Evolutionary conservation across 2,329 filamentous ascomycete species (phyloP), one percentile per base, ranked within the genome.

Genomic region (Grosmannia huntii): DNA sequence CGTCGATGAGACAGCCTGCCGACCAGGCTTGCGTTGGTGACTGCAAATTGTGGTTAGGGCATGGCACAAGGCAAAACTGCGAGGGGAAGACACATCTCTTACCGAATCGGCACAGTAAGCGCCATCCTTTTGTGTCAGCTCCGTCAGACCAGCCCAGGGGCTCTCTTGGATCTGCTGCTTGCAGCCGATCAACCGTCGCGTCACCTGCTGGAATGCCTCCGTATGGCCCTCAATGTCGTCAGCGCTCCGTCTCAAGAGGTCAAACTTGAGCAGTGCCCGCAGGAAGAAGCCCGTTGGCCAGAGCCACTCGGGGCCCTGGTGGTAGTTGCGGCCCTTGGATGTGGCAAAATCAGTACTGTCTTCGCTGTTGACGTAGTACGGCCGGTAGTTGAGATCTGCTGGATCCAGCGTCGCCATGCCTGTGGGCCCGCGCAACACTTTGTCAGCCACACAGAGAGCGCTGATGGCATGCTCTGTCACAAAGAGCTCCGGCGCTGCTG

Each of bases 271-370:
- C 63, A 99, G 75, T 1, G 94, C 94, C 54, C 95, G 85, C 25
- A 96, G 77, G 78, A 96, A 99, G 76, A 90, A 99, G 5, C 94
- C 94, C 1, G 90, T 92, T 0, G 92, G 95, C 94, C 94, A 99
- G 27, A 96, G 75, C 94, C 94, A 99, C 71, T 99, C 94, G 0
- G 94, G 95, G 5, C 94, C 94, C 71, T 97, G 92, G 71, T 99
- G 94, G 73, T 99, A 99, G 72, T 97, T 99, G 59, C 94, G 81
- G 55, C 94, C 94, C 72, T 97, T 97, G 65, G 87, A 84, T 0
- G 92, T 97, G 12, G 89, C 82, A 67, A 96, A 97, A 70, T 97
- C 89, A 14, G 82, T 83, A 60, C 86, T 92, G 72, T 99, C 94
- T 67, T 97, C 92, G 64, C 86, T 88, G 74, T 99, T 99, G 76